phyloP scores from a whole-genome alignment of 2,329 filamentous ascomycete species.

The Grosmannia clavigera region DNA sequence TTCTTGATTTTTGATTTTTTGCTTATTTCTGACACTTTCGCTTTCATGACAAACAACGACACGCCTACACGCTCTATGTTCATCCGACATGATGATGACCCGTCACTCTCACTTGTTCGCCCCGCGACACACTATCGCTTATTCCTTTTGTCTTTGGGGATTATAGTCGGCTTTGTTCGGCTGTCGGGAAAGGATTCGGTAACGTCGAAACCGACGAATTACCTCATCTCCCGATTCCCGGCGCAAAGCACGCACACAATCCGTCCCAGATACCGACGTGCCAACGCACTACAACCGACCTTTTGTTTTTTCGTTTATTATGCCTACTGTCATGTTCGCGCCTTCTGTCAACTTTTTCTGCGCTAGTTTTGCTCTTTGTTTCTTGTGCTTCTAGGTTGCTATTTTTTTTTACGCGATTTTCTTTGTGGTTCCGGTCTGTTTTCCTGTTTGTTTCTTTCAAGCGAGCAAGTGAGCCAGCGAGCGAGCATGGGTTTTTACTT shows the following conservation, averaged over 20 bases:
- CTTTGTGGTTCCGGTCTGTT: background rate
- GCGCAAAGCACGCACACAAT: background rate
- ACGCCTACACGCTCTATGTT: background rate
- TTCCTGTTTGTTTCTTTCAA: background rate
- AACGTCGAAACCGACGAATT: no score
- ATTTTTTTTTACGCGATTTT: background rate
- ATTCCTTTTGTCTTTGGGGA: conserved; percentile 9
- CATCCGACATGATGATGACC: background rate
- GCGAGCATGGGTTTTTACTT: conserved; percentile 5
- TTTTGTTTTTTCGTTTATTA: background rate
- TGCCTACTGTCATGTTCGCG: conserved; percentile 3
- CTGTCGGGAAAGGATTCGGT: no score
- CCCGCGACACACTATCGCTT: background rate
- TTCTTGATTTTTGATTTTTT: conserved; percentile 12
- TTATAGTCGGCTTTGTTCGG: background rate
- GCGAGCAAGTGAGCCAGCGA: conserved; percentile 6
- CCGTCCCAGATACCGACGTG: background rate
- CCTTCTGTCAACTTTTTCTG: conserved; percentile 7
- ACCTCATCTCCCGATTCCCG: background rate
- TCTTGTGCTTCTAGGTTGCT: background rate
- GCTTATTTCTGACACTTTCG: conserved; percentile 2
- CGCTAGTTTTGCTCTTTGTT: conserved; percentile 8
- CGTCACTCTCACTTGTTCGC: background rate
- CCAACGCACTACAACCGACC: background rate
- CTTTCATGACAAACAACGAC: background rate